These are phyloP conservation scores for Cryptococcus depauperatus DNA, from an alignment of 1,284 basidiomycete species.

Conservation along the genomic window DNA sequence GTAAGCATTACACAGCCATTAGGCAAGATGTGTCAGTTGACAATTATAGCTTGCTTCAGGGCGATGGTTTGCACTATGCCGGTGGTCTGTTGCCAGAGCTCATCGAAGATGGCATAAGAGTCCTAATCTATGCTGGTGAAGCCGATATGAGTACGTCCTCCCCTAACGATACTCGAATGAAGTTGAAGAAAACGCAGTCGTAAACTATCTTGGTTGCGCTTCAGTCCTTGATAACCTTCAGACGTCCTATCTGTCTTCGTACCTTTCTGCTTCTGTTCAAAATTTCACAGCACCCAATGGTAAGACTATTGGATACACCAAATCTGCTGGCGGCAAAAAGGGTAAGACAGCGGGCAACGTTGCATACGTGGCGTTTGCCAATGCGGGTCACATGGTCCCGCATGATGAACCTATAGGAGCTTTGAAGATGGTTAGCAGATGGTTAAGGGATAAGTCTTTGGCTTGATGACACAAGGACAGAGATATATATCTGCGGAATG, in stretches of 20 bases:
- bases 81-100: slow-evolving; percentile 65
- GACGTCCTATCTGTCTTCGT: slow-evolving; percentile 58
- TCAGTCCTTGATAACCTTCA: slow-evolving; percentile 33
- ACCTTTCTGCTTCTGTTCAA: slow-evolving; percentile 50
- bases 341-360: slow-evolving; percentile 63
- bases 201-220: slow-evolving; percentile 39
- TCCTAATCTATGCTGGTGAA: slow-evolving; percentile 76
- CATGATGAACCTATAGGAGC: slow-evolving; percentile 73
- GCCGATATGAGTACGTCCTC: slow-evolving; percentile 58
- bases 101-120: slow-evolving; percentile 62
- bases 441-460: slow-evolving; percentile 51
- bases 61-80: slow-evolving; percentile 70
- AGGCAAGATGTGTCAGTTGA: neutral
- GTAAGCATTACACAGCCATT: slow-evolving; percentile 14
- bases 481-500: no score
- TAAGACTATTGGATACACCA: slow-evolving; percentile 35
- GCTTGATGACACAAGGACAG: no score
- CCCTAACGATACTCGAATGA: neutral
- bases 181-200: slow-evolving; percentile 13
- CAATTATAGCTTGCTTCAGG: slow-evolving; percentile 51
- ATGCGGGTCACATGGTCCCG: slow-evolving; percentile 75
- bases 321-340: slow-evolving; percentile 53
- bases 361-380: slow-evolving; percentile 62
- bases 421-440: slow-evolving; percentile 52
- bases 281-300: slow-evolving; percentile 50